phyloP scores from a whole-genome alignment of 192 early-diverging fungal genomes.

The Coemansia sp. region DNA sequence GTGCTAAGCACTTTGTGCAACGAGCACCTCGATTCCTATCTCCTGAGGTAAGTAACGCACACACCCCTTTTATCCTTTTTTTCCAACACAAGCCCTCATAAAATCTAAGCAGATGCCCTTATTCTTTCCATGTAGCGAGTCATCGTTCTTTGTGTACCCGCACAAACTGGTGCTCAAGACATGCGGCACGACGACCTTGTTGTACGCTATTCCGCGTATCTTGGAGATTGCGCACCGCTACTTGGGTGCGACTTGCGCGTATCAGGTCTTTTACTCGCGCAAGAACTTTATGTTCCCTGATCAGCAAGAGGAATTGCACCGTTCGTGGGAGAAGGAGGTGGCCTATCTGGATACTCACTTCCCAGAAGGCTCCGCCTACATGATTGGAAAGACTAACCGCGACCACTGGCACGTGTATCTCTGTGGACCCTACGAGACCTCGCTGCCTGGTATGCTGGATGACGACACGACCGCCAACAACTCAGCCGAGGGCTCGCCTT shows the following conservation, averaged over 20 bases:
- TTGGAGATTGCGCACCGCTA: slow-evolving; percentile 75
- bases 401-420: slow-evolving; percentile 98
- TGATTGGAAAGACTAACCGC: slow-evolving; percentile 89
- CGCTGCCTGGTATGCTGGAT: neutral
- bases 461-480: slow-evolving; percentile 30
- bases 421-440: slow-evolving; percentile 63
- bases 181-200: slow-evolving; percentile 94
- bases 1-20: slow-evolving; percentile 86
- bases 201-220: slow-evolving; percentile 85
- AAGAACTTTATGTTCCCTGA: slow-evolving; percentile 98
- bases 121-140: slow-evolving; percentile 65
- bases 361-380: slow-evolving; percentile 79
- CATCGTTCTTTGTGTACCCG: slow-evolving; percentile 97
- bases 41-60: slow-evolving; percentile 61
- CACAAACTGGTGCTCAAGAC: slow-evolving; percentile 96
- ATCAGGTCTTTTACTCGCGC: slow-evolving; percentile 92
- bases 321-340: slow-evolving; percentile 91
- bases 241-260: slow-evolving; percentile 59
- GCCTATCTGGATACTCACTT: slow-evolving; percentile 67
- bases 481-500: slow-evolving; percentile 38
- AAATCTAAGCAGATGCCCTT: neutral
- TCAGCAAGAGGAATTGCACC: slow-evolving; percentile 83
- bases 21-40: slow-evolving; percentile 84
- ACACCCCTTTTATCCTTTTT: neutral
- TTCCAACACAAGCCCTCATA: neutral